These are phyloP conservation scores for Hyphopichia fennica DNA, from an alignment of 1,139 yeast species.

Conservation along the genomic window DNA sequence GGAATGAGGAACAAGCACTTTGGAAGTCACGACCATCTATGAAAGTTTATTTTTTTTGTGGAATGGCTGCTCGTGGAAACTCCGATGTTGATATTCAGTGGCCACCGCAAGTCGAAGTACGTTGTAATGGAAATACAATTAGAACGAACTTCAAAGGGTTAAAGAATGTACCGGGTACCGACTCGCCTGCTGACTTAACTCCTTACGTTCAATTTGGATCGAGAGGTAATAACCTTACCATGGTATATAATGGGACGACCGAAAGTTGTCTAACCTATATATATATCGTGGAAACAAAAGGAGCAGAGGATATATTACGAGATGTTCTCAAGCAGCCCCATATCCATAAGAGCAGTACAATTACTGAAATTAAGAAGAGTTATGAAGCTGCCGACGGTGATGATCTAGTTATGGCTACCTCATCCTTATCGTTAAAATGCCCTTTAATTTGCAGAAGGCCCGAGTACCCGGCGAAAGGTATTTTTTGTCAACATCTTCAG, in stretches of 20 bases:
- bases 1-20: slow-evolving; percentile 32
- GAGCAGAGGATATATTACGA: slow-evolving; percentile 35
- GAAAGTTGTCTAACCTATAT: slow-evolving; percentile 47
- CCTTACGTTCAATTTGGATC: slow-evolving; percentile 31
- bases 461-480: slow-evolving; percentile 59
- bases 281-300: slow-evolving; percentile 51
- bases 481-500: slow-evolving; percentile 63
- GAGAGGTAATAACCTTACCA: slow-evolving; percentile 38
- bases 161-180: slow-evolving; percentile 62
- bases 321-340: slow-evolving; percentile 36
- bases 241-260: slow-evolving; percentile 55
- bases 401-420: slow-evolving; percentile 56
- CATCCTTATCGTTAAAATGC: slow-evolving; percentile 59
- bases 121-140: slow-evolving; percentile 46
- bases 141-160: slow-evolving; percentile 58
- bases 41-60: slow-evolving; percentile 47
- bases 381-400: slow-evolving; percentile 39
- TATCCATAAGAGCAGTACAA: slow-evolving; percentile 48
- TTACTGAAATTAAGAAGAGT: slow-evolving; percentile 39
- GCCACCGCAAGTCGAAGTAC: slow-evolving; percentile 60
- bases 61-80: slow-evolving; percentile 27
- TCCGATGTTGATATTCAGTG: slow-evolving; percentile 48
- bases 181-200: slow-evolving; percentile 67
- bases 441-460: slow-evolving; percentile 66
- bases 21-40: neutral